Evolutionary conservation across 2,329 filamentous ascomycete species (phyloP).

Genomic region (Xylogone sp.): DNA sequence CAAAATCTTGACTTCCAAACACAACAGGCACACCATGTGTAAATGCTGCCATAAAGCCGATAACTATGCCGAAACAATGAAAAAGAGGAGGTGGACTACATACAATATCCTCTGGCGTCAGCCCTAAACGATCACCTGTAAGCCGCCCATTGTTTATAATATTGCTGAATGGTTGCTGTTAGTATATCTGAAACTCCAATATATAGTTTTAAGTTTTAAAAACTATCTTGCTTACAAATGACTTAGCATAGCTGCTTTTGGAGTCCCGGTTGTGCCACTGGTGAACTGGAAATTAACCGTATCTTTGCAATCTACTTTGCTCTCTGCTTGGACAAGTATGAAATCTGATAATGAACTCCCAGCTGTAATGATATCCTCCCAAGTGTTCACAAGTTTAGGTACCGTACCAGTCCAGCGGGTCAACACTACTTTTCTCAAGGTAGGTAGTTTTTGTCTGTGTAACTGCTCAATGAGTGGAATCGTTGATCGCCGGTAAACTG

Average conservation of each 20-base stretch:
- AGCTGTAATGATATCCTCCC: no score
- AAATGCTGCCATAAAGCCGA: constrained; percentile 67
- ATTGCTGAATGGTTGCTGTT: no score
- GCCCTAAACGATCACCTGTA: constrained; percentile 36
- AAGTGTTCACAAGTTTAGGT: no score
- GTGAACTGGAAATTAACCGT: constrained; percentile 75
- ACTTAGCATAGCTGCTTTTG: constrained; percentile 73
- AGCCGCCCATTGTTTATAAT: constrained; percentile 21
- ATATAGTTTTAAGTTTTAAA: no score
- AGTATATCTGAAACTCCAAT: no score
- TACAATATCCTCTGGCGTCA: constrained; percentile 62
- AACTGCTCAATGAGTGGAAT: no score
- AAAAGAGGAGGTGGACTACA: constrained; percentile 83
- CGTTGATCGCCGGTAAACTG: no score
- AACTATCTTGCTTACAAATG: constrained; percentile 22
- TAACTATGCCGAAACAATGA: constrained; percentile 80
- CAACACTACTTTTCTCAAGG: no score
- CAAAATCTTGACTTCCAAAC: constrained; percentile 71
- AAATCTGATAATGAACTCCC: no score
- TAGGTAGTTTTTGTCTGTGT: no score
- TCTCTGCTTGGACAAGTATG: constrained; percentile 52
- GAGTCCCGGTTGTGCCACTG: constrained; percentile 67
- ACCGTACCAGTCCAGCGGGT: no score
- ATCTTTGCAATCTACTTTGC: constrained; percentile 57
- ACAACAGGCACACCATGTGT: constrained; percentile 75